phyloP scores from a whole-genome alignment of 1,139 yeast genomes.

The Yamadazyma trypodendri region DNA sequence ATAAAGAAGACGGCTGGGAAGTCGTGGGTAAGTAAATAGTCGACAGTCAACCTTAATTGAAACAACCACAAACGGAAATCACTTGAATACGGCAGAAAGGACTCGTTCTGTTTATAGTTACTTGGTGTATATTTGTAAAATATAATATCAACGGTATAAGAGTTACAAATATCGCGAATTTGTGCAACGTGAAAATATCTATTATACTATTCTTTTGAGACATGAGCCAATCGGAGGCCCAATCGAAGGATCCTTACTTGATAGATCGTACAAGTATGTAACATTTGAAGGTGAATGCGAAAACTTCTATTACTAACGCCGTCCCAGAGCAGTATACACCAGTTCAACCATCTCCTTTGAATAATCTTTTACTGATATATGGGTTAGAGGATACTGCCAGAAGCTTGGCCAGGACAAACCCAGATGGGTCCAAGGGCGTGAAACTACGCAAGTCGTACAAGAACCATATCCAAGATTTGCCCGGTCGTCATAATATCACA shows the following conservation, averaged over 20 bases:
- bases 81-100: neutral
- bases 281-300: neutral
- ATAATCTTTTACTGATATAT: constrained; percentile 68
- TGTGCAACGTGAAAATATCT: neutral
- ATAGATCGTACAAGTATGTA: constrained; percentile 15
- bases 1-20: constrained; percentile 50
- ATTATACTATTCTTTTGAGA: neutral
- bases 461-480: constrained; percentile 81
- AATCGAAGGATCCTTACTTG: constrained; percentile 8
- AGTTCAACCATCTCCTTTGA: constrained; percentile 62
- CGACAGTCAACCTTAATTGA: neutral
- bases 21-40: constrained; percentile 50
- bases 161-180: neutral
- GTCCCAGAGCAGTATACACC: constrained; percentile 13
- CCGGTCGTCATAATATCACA: constrained; percentile 75
- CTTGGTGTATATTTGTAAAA: constrained; percentile 1
- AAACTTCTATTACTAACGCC: constrained; percentile 9
- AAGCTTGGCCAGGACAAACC: constrained; percentile 83
- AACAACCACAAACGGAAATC: neutral
- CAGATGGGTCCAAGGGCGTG: constrained; percentile 87
- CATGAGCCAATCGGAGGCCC: constrained; percentile 1
- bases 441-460: constrained; percentile 91
- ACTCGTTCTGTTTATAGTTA: neutral
- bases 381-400: constrained; percentile 66
- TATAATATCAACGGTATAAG: constrained; percentile 1